Conservation (phyloP, 2,329 filamentous ascomycete species). For the Trichoderma asperellum region DNA sequence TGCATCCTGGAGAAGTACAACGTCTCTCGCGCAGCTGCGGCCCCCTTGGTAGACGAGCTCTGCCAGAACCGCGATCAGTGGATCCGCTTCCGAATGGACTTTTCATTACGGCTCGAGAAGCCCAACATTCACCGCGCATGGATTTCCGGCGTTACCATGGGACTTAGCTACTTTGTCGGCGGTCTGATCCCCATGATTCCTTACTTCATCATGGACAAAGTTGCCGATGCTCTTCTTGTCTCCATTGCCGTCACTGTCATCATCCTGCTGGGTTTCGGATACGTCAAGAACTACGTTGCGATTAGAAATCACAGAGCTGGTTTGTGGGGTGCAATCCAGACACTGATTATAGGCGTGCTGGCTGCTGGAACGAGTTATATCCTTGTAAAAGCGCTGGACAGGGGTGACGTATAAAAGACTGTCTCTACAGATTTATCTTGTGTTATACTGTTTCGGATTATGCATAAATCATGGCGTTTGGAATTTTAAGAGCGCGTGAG, state of each 20-base stretch:
- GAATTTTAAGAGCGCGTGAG: background rate
- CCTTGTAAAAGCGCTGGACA: slow-evolving; percentile 62
- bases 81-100: slow-evolving; percentile 64
- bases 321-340: slow-evolving; percentile 64
- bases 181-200: slow-evolving; percentile 72
- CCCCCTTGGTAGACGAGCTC: slow-evolving; percentile 55
- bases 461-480: slow-evolving; percentile 24
- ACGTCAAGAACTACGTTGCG: slow-evolving; percentile 62
- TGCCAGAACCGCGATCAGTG: slow-evolving; percentile 53
- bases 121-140: slow-evolving; percentile 50
- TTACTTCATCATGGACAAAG: slow-evolving; percentile 62
- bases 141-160: slow-evolving; percentile 67
- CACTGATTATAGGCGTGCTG: slow-evolving; percentile 65
- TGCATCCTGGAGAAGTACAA: slow-evolving; percentile 56
- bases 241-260: slow-evolving; percentile 64
- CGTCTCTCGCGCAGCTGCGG: slow-evolving; percentile 48
- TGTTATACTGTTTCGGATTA: background rate
- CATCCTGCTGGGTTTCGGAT: slow-evolving; percentile 67
- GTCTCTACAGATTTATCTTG: background rate
- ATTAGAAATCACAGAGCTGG: slow-evolving; percentile 56
- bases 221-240: slow-evolving; percentile 57
- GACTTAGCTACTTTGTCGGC: slow-evolving; percentile 70
- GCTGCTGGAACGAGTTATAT: slow-evolving; percentile 69
- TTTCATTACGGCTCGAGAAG: slow-evolving; percentile 56
- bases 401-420: slow-evolving; percentile 10